phyloP scores from a whole-genome alignment of 345 rosid species.

The Euphorbia lathyris region DNA sequence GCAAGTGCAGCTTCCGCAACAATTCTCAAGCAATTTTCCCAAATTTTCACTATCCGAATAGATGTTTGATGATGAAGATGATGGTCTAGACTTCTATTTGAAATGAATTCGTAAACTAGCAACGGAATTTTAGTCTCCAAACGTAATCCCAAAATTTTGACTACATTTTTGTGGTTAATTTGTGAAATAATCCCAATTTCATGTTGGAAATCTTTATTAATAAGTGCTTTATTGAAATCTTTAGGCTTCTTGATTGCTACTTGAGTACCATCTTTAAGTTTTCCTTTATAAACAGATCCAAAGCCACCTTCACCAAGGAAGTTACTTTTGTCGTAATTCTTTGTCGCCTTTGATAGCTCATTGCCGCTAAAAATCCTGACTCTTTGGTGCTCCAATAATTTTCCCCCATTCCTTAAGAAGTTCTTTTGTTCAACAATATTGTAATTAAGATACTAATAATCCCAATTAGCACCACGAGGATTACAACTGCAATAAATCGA shows the following conservation, averaged over 20 bases:
- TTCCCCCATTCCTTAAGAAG: conserved; percentile 28
- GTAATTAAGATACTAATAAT: neutral
- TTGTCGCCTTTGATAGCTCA: conserved; percentile 28
- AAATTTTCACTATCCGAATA: neutral
- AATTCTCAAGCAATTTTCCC: conserved; percentile 23
- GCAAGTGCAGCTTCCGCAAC: conserved; percentile 33
- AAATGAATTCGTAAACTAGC: no score
- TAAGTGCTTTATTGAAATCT: no score
- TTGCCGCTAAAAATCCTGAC: conserved; percentile 28
- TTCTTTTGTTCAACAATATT: conserved; percentile 16
- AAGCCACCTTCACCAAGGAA: no score
- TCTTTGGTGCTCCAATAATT: conserved; percentile 24
- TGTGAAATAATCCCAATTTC: no score
- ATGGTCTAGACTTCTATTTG: conserved; percentile 23
- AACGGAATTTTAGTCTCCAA: no score
- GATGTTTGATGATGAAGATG: conserved; percentile 23
- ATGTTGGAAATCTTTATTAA: no score
- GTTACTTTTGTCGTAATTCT: conserved; percentile 20
- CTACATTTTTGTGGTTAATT: no score
- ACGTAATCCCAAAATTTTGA: no score
- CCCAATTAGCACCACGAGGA: neutral
- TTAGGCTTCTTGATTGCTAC: no score
- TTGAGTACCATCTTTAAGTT: no score
- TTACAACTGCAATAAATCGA: neutral
- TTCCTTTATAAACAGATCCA: no score